Percentiles rank a stretch among this genome's conserved stretches.
Evolutionary conservation across 768 basidiomycete genomes (phyloP).

Genomic region (Trametes punicea): DNA sequence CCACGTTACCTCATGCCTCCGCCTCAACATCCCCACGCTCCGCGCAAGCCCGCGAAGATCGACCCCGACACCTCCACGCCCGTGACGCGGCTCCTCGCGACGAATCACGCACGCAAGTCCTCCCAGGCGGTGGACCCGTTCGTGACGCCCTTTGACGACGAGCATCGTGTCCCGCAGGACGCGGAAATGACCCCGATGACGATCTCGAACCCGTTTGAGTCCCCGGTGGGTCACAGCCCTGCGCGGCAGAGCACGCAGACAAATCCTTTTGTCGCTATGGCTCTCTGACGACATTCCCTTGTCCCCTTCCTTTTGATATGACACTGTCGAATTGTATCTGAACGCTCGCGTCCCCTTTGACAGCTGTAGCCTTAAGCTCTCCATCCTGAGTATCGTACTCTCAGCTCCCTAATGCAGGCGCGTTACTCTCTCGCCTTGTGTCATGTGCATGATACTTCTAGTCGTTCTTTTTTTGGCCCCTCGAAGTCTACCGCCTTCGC

Average conservation of each 20-base stretch:
- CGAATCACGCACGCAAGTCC: conserved; percentile 40
- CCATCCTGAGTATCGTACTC: background rate
- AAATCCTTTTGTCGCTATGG: conserved; percentile 48
- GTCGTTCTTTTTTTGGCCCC: background rate
- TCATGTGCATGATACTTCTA: background rate
- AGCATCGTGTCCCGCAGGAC: conserved; percentile 34
- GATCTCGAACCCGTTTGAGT: conserved; percentile 13
- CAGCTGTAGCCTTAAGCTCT: conserved; percentile 3
- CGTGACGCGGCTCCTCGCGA: conserved; percentile 43
- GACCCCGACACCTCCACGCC: conserved; percentile 31
- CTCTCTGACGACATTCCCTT: conserved; percentile 25
- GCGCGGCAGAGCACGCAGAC: conserved; percentile 44
- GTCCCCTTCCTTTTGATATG: background rate
- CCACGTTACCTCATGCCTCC: conserved; percentile 21
- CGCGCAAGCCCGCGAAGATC: conserved; percentile 9
- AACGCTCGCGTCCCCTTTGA: background rate
- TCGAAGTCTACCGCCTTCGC: background rate
- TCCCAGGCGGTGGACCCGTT: conserved; percentile 53
- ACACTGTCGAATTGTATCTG: conserved; percentile 4
- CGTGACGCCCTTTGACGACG: conserved; percentile 78
- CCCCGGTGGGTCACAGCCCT: conserved; percentile 4
- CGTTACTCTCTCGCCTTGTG: too few species aligned
- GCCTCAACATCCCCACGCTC: conserved; percentile 5
- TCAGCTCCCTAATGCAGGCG: background rate
- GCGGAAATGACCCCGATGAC: background rate